phyloP scores from a whole-genome alignment of 1,139 yeast genomes.

The Geotrichum bryndzae region DNA sequence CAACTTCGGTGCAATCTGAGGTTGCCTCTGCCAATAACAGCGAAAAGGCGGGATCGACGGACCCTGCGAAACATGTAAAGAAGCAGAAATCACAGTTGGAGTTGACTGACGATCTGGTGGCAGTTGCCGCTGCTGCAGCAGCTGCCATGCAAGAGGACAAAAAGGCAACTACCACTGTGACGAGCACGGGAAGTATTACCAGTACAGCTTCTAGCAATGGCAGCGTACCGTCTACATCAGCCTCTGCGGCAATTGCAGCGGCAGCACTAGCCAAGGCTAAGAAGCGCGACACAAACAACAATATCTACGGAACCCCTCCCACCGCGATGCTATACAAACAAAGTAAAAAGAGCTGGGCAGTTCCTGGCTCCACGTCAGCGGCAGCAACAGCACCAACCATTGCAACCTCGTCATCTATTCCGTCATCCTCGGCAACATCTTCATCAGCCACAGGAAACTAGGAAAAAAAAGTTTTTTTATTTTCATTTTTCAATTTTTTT shows the following conservation, averaged over 20 bases:
- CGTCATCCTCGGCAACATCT: neutral
- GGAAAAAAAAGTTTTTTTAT: neutral
- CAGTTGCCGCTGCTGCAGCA: conserved; percentile 14
- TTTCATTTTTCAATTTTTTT: too few relatives aligned
- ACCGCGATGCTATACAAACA: conserved; percentile 5
- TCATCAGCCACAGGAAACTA: neutral
- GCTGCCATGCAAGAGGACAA: conserved; percentile 8
- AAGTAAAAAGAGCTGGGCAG: neutral
- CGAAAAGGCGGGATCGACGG: neutral
- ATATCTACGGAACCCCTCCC: conserved; percentile 8
- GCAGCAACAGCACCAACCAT: neutral
- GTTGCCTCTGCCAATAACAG: neutral
- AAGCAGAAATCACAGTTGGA: conserved; percentile 2
- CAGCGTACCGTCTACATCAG: neutral
- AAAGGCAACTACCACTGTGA: neutral
- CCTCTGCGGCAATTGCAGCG: neutral
- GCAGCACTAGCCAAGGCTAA: neutral
- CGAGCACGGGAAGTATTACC: neutral
- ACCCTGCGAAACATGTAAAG: neutral
- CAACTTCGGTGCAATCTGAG: neutral
- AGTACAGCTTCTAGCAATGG: neutral
- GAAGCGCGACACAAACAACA: neutral
- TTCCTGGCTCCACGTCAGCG: neutral
- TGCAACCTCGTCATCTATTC: neutral
- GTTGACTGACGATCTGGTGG: conserved; percentile 11